Base-by-base conservation (phyloP, 139 green algal genomes). In the Chlorella sp. region DNA sequence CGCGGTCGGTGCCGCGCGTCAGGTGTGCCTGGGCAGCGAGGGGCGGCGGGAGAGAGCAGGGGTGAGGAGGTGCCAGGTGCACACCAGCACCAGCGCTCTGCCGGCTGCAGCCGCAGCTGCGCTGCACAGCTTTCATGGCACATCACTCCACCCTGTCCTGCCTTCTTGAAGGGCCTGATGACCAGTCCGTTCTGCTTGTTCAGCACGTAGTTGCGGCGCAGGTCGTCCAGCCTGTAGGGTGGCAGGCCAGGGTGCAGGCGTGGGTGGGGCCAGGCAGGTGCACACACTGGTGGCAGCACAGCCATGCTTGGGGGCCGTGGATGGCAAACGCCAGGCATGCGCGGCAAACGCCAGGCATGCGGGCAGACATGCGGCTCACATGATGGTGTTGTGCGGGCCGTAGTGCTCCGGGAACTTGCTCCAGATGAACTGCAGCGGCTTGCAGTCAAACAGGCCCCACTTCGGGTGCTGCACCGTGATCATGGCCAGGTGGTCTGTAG, bases 171-270 rank as follows among this genome's bases (percentile, higher is more conserved):
- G 6, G 97, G 96, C 6, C 93, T 88, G 83, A 99, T 99, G 25
- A 97, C 93, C n/a, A 99, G 92, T 12, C 96, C 96, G 41, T 95
- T 89, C 67, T 81, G 93, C 83, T 92, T 92, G 87, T 99, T 99
- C 91, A 99, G 96, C 13, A 99, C 90, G 80, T 96, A 99, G 89
- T 99, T 99, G 38, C 96, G 88, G 67, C 92, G 88, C 25, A 99
- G 89, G 88, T 99, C 96, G 83, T 99, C 97, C 13, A 72, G 32
- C 57, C 57, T 65, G 57, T 20, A 28, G 57, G 57, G 13, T 3
- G n/a, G n/a, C n/a, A n/a, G n/a, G n/a, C n/a, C n/a, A n/a, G n/a
- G n/a, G n/a, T n/a, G n/a, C n/a, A n/a, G n/a, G n/a, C n/a, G n/a
- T n/a, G n/a, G n/a, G n/a, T n/a, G n/a, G n/a, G n/a, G n/a, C n/a